Conservation (phyloP, 257 asterid genomes). For the Haberlea rhodopensis region DNA sequence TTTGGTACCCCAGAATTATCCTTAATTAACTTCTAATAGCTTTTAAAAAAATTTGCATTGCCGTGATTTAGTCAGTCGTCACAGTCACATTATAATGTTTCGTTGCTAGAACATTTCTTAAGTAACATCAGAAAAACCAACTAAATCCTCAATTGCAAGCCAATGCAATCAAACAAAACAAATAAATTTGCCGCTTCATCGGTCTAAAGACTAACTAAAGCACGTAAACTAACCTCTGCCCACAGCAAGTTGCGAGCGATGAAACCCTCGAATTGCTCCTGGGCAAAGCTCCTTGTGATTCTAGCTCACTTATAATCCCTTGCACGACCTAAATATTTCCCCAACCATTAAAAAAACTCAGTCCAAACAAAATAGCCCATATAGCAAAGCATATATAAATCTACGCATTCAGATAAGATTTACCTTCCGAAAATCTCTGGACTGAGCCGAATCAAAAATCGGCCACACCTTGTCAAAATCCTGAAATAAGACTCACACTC, state of each 20-base stretch:
- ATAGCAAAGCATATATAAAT: constrained; percentile 16
- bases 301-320: constrained; percentile 96
- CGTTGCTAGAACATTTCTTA: constrained; percentile 18
- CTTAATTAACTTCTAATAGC: constrained; percentile 20
- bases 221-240: constrained; percentile 72
- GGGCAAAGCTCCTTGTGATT: constrained; percentile 97
- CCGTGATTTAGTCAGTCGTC: constrained; percentile 9
- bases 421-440: constrained; percentile 99
- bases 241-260: constrained; percentile 98
- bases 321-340: constrained; percentile 70
- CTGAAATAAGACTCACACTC: constrained; percentile 44
- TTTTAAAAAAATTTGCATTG: constrained; percentile 15
- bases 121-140: constrained; percentile 14
- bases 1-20: constrained; percentile 3
- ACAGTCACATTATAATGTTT: not conserved
- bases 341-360: constrained; percentile 12
- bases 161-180: constrained; percentile 15
- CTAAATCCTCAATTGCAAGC: not conserved
- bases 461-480: constrained; percentile 99
- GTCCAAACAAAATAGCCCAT: constrained; percentile 4
- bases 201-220: constrained; percentile 4
- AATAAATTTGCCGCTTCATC: not conserved
- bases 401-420: constrained; percentile 16
- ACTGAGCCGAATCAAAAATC: constrained; percentile 96
- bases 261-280: constrained; percentile 99